These are phyloP conservation scores for Acacia melanoxylon DNA, from an alignment of 306 rosid genomes.

Conservation along the genomic window DNA sequence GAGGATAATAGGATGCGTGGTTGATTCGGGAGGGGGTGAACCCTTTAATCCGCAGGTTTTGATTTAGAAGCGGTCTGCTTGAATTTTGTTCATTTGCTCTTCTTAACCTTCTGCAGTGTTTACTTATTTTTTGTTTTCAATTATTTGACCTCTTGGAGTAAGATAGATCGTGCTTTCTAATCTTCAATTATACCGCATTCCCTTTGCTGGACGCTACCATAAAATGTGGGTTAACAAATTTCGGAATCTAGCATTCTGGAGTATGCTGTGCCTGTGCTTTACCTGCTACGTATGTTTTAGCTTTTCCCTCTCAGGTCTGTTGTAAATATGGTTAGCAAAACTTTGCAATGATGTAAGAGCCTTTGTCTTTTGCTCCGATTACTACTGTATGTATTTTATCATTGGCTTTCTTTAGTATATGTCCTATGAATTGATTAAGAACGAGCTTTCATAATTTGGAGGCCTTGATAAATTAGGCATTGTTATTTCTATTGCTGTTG, in stretches of 20 bases:
- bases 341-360: neutral
- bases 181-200: neutral
- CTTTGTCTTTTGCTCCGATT: conserved; percentile 13
- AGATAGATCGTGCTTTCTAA: neutral
- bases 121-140: neutral
- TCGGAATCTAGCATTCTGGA: neutral
- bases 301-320: neutral
- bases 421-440: neutral
- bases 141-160: neutral
- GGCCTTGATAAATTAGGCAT: neutral
- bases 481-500: neutral
- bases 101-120: neutral
- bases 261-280: neutral
- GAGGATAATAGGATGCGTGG: conserved; percentile 75
- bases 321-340: neutral
- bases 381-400: neutral
- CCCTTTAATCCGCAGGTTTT: conserved; percentile 84
- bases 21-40: conserved; percentile 89
- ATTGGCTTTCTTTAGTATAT: conserved; percentile 3
- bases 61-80: neutral
- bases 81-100: conserved; percentile 3
- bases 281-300: neutral
- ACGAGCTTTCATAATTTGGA: neutral
- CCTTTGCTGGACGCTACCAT: neutral
- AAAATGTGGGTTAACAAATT: neutral